Percentiles rank a stretch among this genome's conserved stretches.
Conservation (phyloP, 2,329 filamentous ascomycete species). For the Thelonectria olida region DNA sequence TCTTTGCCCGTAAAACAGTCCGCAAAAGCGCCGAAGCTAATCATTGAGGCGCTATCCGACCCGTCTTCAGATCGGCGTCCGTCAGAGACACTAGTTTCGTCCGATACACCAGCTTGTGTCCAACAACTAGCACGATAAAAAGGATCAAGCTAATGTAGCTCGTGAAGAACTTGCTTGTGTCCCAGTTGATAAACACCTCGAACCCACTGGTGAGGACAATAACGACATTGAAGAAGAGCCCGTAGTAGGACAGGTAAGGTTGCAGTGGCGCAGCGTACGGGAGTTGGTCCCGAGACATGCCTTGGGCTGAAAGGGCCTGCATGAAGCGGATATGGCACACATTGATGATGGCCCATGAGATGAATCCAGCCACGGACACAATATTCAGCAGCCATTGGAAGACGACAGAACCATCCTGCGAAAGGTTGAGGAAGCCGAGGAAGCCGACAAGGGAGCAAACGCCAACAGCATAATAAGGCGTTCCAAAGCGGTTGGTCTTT, state of each 20-base stretch:
- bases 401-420: conserved; percentile 64
- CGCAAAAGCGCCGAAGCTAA: neutral
- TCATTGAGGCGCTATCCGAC: conserved; percentile 26
- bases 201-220: conserved; percentile 76
- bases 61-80: conserved; percentile 48
- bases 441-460: conserved; percentile 65
- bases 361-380: conserved; percentile 73
- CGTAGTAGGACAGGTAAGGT: conserved; percentile 72
- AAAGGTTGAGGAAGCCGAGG: conserved; percentile 74
- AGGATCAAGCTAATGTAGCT: conserved; percentile 72
- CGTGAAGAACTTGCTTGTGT: conserved; percentile 68
- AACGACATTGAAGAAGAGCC: conserved; percentile 70
- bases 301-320: conserved; percentile 63
- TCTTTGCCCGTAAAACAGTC: neutral
- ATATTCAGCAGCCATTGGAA: conserved; percentile 81
- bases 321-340: conserved; percentile 73
- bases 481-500: conserved; percentile 67
- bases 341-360: conserved; percentile 74
- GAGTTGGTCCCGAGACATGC: conserved; percentile 65
- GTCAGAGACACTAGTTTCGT: conserved; percentile 48
- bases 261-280: conserved; percentile 70
- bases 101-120: conserved; percentile 64
- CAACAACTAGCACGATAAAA: conserved; percentile 66
- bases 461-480: conserved; percentile 68
- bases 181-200: conserved; percentile 72